Evolutionary conservation across 176 grass and related monocot genomes (phyloP), one percentile per base, ranked within the genome.

Genomic region (Neostapfia colusana): DNA sequence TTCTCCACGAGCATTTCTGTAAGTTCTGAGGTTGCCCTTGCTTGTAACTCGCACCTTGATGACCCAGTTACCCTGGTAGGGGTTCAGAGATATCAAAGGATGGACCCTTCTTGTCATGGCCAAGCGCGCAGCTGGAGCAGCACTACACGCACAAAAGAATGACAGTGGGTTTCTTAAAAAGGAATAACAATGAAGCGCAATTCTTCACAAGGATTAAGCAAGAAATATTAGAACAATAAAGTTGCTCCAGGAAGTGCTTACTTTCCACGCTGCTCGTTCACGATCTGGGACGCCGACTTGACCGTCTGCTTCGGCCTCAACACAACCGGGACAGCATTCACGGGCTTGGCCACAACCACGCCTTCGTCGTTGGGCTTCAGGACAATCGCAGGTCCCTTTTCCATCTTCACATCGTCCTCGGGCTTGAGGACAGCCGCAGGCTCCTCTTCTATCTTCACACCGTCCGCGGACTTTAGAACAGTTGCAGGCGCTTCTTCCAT

Each of bases 61-160:
- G 69, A 93, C 83, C 95, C 95, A 99, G 35, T 92, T 99, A 11
- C 95, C 95, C 70, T 99, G 95, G 48, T 99, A 99, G 0, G 95
- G 95, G 40, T 99, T 99, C 41, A 99, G 79, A 10, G 91, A 85
- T 56, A 95, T 84, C 82, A 99, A 70, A 26, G 95, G 95, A 79
- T 92, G 87, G 16, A 99, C 91, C 62, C 95, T 87, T 23, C 91
- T 95, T 15, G 95, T 88, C 89, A 92, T 99, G 35, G 95, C 65
- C 80, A 99, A 60, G 10, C 95, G 81, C 5, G 91, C 89, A 10
- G 89, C 85, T 2, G 95, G 95, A 23, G 91, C 95, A 81, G 89
- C 91, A 92, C 95, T 99, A 59, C 39, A 92, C 16, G 34, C 10
- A 76, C 43, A 43, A 31, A 73, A 48, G 0, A 1, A 38, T 0